Evolutionary conservation across 208 protist species (phyloP).

Genomic region (Leishmania arabica): DNA sequence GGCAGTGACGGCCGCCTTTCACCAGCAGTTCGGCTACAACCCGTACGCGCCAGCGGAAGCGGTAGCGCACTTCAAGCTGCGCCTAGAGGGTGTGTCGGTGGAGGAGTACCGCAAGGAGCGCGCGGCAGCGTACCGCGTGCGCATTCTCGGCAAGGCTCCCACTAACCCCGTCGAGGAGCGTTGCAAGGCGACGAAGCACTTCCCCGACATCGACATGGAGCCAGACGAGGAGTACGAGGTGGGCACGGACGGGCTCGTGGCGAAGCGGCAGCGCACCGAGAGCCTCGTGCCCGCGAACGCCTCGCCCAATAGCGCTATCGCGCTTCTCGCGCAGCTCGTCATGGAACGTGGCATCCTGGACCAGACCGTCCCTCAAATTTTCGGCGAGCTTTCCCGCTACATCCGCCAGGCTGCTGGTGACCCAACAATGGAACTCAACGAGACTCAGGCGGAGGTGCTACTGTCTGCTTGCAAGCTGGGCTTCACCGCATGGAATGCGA

Average conservation of each 20-base stretch:
- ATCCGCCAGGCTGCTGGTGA: constrained; percentile 49
- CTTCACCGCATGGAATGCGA: constrained; percentile 81
- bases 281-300: constrained; percentile 58
- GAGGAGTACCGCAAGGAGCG: constrained; percentile 76
- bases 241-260: constrained; percentile 21
- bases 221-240: constrained; percentile 46
- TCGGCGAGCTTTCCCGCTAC: constrained; percentile 58
- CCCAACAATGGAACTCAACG: constrained; percentile 38
- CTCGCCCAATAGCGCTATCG: constrained; percentile 51
- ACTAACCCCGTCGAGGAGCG: constrained; percentile 59
- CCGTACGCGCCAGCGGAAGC: constrained; percentile 68
- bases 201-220: constrained; percentile 79
- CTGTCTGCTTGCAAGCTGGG: constrained; percentile 76
- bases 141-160: constrained; percentile 65
- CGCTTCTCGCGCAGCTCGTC: constrained; percentile 71
- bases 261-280: constrained; percentile 51
- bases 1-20: constrained; percentile 44
- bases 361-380: constrained; percentile 47
- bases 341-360: constrained; percentile 86
- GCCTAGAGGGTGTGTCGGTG: constrained; percentile 36
- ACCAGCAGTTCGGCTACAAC: constrained; percentile 90
- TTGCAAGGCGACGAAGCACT: constrained; percentile 73
- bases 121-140: constrained; percentile 74
- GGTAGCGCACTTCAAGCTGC: constrained; percentile 70
- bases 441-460: constrained; percentile 64